phyloP scores from a whole-genome alignment of 768 basidiomycete genomes.

The Panus rudis region DNA sequence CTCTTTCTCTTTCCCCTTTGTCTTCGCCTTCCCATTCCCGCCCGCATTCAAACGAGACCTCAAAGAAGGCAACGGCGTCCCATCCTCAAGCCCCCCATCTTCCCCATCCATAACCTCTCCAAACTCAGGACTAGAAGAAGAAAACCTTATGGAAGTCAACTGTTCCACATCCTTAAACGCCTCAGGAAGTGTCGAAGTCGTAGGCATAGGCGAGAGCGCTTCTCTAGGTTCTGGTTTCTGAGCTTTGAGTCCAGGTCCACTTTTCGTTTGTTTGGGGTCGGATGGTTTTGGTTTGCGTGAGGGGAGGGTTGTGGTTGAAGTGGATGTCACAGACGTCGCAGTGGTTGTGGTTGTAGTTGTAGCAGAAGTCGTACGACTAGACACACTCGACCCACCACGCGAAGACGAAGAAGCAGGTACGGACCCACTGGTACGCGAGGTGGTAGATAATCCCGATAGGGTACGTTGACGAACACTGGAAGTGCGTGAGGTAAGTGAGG shows the following conservation, averaged over 20 bases:
- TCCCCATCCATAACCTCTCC: slow-evolving; percentile 10
- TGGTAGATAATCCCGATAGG: slow-evolving; percentile 2
- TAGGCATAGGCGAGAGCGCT: slow-evolving; percentile 2
- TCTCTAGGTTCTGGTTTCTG: no score
- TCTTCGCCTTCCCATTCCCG: no score
- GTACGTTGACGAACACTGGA: not conserved
- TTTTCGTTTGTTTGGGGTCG: not conserved
- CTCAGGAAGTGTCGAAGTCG: slow-evolving; percentile 1
- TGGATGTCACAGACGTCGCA: not conserved
- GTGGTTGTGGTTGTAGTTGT: not conserved
- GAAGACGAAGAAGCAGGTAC: no score
- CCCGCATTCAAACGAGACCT: no score
- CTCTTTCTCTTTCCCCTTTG: slow-evolving; percentile 14
- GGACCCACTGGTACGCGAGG: not conserved
- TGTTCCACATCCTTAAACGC: slow-evolving; percentile 5
- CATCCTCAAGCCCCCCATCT: no score
- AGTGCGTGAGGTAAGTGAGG: slow-evolving; percentile 5
- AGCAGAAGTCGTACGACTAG: no score
- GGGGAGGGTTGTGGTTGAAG: slow-evolving; percentile 24
- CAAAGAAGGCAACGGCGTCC: slow-evolving; percentile 23
- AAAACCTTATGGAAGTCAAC: slow-evolving; percentile 2
- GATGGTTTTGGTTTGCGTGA: not conserved
- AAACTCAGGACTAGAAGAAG: slow-evolving; percentile 16
- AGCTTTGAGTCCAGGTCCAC: no score
- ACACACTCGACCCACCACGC: no score